Conservation (phyloP, 176 grass and related monocot species). For the Hsuehochloa calcarea region DNA sequence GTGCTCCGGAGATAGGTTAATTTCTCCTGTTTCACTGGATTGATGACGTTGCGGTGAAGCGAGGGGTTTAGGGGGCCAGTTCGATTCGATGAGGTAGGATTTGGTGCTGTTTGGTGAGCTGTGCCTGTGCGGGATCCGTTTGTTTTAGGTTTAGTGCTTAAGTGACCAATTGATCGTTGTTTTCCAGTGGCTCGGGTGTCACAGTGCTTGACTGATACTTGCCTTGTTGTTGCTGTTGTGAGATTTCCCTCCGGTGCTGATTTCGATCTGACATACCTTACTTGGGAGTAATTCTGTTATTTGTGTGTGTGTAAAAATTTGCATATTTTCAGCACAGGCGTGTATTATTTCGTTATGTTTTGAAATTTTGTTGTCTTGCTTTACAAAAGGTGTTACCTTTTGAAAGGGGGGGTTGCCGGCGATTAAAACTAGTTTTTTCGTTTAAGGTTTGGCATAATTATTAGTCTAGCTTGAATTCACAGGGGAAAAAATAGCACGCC, state of each 20-base stretch:
- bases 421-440: background rate
- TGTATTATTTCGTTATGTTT: background rate
- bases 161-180: background rate
- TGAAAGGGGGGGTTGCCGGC: no score
- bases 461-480: background rate
- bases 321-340: background rate
- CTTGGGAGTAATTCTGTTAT: background rate
- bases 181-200: background rate
- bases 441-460: background rate
- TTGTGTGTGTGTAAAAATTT: background rate
- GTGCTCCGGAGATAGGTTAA: background rate
- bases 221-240: background rate
- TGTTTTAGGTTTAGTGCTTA: background rate
- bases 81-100: background rate
- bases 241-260: background rate
- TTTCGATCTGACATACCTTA: background rate
- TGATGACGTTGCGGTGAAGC: background rate
- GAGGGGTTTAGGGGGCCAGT: background rate
- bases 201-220: background rate
- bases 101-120: background rate
- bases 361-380: background rate
- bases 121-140: background rate
- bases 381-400: background rate
- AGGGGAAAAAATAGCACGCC: background rate
- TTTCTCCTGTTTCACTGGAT: background rate